These are phyloP conservation scores for Trichosporon coremiiforme DNA, from an alignment of 1,284 basidiomycete species.

Conservation along the genomic window DNA sequence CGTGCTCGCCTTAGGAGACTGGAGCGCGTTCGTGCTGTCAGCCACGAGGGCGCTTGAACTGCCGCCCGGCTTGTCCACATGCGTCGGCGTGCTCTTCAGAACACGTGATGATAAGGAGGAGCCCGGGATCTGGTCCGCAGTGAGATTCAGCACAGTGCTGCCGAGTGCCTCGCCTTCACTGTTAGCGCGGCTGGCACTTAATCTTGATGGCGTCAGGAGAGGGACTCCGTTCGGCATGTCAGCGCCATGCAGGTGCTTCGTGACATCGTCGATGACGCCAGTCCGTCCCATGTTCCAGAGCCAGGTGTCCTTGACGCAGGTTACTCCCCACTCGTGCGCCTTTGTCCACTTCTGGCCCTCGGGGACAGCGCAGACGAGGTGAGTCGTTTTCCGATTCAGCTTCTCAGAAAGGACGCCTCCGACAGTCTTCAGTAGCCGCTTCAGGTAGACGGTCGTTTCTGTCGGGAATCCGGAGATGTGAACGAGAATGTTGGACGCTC, in stretches of 20 bases:
- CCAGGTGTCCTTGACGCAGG: conserved; percentile 46
- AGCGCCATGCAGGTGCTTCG: conserved; percentile 32
- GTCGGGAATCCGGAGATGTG: conserved; percentile 50
- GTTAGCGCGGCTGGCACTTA: conserved; percentile 25
- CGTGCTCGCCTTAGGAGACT: conserved; percentile 38
- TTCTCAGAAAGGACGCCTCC: conserved; percentile 41
- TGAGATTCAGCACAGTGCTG: neutral
- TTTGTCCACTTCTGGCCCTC: conserved; percentile 44
- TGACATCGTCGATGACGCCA: conserved; percentile 37
- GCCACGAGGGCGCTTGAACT: conserved; percentile 1
- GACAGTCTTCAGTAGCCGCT: conserved; percentile 44
- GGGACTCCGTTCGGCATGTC: conserved; percentile 26
- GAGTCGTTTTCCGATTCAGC: conserved; percentile 44
- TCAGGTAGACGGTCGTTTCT: conserved; percentile 42
- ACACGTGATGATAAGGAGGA: conserved; percentile 14
- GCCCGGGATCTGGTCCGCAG: neutral
- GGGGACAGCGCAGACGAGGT: conserved; percentile 43
- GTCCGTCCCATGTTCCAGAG: conserved; percentile 42
- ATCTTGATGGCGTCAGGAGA: neutral
- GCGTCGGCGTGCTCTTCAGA: conserved; percentile 45
- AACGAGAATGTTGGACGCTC: conserved; percentile 32
- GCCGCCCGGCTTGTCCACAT: conserved; percentile 36
- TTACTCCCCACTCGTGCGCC: conserved; percentile 47
- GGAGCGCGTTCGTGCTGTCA: conserved; percentile 29
- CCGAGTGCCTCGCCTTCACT: conserved; percentile 11